Base-by-base conservation (phyloP, 495 filamentous ascomycete genomes). In the Penicillium dipodomyicola region DNA sequence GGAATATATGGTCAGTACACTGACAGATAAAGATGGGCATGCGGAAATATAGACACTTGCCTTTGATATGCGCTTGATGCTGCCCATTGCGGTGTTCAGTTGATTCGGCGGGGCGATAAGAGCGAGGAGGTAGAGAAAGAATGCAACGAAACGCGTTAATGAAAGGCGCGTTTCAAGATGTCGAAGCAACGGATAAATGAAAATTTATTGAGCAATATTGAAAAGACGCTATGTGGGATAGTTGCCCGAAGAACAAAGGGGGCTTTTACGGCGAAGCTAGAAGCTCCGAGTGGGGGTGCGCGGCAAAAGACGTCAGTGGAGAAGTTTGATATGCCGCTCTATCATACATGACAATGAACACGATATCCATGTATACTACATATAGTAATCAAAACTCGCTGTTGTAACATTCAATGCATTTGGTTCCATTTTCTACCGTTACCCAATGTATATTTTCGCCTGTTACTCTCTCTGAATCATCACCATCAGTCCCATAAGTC, bases 401-500 rank as follows among this genome's bases (percentile, higher is more conserved):
- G 30, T 10, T 12, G 30, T 17, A 17, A 39, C 35, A 8, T 39
- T 17, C 17, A 4, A 37, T 37, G 14, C 14, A 37, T 3, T 17
- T 39, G 0, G n/a, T 17, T 39, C 5, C 35, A 39, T 39, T 39
- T 39, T 1, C 4, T 17, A 17, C 15, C 35, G 17, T 39, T 39
- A 8, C 7, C 35, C 5, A 37, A 27, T 39, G 54, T 55, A 39
- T 54, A 52, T 49, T 58, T 48, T 40, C 19, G 17, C 43, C 56
- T 25, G 46, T 70, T 67, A 92, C 73, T 98, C 94, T 65, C 94
- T 76, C 71, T 99, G 95, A 65, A 97, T 72, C 17, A 97, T 86
- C 12, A 97, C 95, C 78, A 96, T 86, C 64, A 97, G 67, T 0
- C 94, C 94, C 94, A 99, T 99, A 5, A 97, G 76, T 4, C 90